Percentiles rank a stretch among this genome's conserved stretches.
These are phyloP conservation scores for Parastagonospora nodorum DNA, from an alignment of 2,329 filamentous ascomycete genomes.

Conservation along the genomic window DNA sequence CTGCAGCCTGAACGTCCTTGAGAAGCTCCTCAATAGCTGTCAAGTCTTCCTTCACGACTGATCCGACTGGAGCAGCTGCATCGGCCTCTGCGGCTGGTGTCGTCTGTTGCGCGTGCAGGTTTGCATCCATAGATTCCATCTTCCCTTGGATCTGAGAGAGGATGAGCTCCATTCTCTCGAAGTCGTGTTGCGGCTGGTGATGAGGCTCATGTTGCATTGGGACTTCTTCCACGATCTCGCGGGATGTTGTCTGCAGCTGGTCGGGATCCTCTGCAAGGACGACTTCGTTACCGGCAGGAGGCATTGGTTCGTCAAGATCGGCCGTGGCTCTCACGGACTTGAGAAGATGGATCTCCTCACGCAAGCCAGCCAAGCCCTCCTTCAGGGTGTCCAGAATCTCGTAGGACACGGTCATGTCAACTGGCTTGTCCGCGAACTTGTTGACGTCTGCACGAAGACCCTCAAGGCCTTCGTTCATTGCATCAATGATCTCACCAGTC, in stretches of 20 bases:
- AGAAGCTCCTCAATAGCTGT: slow-evolving; percentile 51
- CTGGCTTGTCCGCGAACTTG: slow-evolving; percentile 76
- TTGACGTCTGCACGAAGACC: slow-evolving; percentile 75
- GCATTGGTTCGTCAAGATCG: slow-evolving; percentile 56
- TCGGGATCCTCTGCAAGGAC: slow-evolving; percentile 58
- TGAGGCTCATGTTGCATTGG: slow-evolving; percentile 65
- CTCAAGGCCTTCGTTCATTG: slow-evolving; percentile 72
- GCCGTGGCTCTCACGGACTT: slow-evolving; percentile 56
- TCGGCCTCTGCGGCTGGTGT: slow-evolving; percentile 42
- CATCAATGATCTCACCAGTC: slow-evolving; percentile 64
- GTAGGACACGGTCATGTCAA: slow-evolving; percentile 82
- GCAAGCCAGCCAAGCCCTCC: slow-evolving; percentile 76
- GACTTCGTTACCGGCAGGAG: slow-evolving; percentile 54
- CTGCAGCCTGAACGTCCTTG: slow-evolving; percentile 63
- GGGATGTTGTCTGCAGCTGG: slow-evolving; percentile 46
- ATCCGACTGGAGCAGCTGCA: slow-evolving; percentile 40
- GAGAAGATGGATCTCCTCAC: slow-evolving; percentile 77
- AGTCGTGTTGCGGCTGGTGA: slow-evolving; percentile 65
- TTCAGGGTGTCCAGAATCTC: slow-evolving; percentile 89
- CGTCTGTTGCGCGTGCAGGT: slow-evolving; percentile 49
- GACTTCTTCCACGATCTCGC: slow-evolving; percentile 29
- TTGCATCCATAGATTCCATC: slow-evolving; percentile 74
- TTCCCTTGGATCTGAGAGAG: slow-evolving; percentile 83
- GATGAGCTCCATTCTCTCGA: slow-evolving; percentile 83
- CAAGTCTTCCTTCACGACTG: slow-evolving; percentile 59